Evolutionary conservation across 2,329 filamentous ascomycete genomes (phyloP).

Genomic region (Ceratocystis colombiana): DNA sequence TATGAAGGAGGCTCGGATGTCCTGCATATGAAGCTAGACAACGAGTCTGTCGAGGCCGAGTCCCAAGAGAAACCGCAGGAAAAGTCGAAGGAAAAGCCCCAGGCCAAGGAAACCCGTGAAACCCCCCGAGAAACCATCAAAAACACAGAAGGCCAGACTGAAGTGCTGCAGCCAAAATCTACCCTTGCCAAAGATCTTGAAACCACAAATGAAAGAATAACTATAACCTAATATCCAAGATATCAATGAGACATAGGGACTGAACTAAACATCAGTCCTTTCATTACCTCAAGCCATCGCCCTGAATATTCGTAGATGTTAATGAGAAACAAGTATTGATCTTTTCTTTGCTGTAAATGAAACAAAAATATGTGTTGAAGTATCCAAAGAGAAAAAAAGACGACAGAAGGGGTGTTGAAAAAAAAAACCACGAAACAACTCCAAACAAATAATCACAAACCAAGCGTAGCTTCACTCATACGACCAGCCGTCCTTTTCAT

Average conservation of each 20-base stretch:
- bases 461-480: background rate
- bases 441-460: conserved; percentile 7
- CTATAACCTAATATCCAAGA: background rate
- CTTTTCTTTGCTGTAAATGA: background rate
- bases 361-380: conserved; percentile 6
- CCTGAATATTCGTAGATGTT: background rate
- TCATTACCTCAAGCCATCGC: background rate
- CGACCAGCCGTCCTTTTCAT: background rate
- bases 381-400: background rate
- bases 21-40: conserved; percentile 45
- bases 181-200: background rate
- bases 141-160: background rate
- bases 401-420: conserved; percentile 6
- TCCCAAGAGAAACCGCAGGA: conserved; percentile 28
- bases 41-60: background rate
- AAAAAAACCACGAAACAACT: background rate
- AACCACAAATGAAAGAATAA: background rate
- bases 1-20: conserved; percentile 84
- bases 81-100: background rate
- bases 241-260: background rate
- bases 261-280: background rate
- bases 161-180: background rate
- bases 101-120: background rate
- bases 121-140: background rate
- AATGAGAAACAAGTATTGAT: background rate